A percentile compares a stretch with the other conserved stretches of the same genome.
These are phyloP conservation scores for Prunus persica DNA, from an alignment of 306 rosid genomes.

Conservation along the genomic window Prunus_persica_NCBIv2 NC_034010.1:20438501-20439000, in stretches of 20 bases:
- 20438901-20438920: too few species aligned
- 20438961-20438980: constrained; percentile 71
- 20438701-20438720: constrained; percentile 82
- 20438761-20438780: not conserved
- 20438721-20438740: constrained; percentile 81
- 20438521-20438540: constrained; percentile 69
- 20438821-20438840: not conserved
- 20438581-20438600: constrained; percentile 63
- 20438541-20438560: constrained; percentile 71
- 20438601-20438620: constrained; percentile 36
- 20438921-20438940: constrained; percentile 2
- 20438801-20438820: not conserved
- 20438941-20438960: constrained; percentile 73
- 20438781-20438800: not conserved
- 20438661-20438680: constrained; percentile 57
- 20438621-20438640: constrained; percentile 33
- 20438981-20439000: constrained; percentile 56
- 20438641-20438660: constrained; percentile 44
- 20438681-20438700: constrained; percentile 73
- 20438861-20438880: not conserved
- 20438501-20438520: constrained; percentile 74
- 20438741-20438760: constrained; percentile 23
- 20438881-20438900: not conserved
- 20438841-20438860: not conserved
- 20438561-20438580: constrained; percentile 62